phyloP scores from a whole-genome alignment of 1,139 yeast species.

The Diutina scorzettiae region DNA sequence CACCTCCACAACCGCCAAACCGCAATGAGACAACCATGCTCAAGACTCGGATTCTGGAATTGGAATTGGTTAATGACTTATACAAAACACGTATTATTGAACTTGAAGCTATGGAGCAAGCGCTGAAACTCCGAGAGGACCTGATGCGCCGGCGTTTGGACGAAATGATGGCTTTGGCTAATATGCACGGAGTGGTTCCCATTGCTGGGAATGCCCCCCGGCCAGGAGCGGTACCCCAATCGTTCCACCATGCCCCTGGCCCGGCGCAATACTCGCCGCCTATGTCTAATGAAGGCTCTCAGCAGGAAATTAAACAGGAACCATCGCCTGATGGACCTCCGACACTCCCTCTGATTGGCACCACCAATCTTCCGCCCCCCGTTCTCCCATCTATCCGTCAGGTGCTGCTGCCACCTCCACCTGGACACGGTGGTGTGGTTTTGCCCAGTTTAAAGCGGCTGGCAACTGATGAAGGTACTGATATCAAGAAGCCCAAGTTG shows the following conservation, averaged over 20 bases:
- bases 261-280: background rate
- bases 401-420: background rate
- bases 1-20: background rate
- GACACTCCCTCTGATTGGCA: constrained; percentile 1
- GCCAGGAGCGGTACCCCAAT: background rate
- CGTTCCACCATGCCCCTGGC: background rate
- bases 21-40: constrained; percentile 35
- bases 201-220: background rate
- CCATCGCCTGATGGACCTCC: background rate
- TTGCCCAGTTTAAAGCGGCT: constrained; percentile 3
- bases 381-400: constrained; percentile 1
- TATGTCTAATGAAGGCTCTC: background rate
- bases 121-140: constrained; percentile 39
- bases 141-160: constrained; percentile 39
- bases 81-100: constrained; percentile 74
- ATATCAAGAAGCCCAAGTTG: constrained; percentile 3
- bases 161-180: constrained; percentile 18
- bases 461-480: background rate
- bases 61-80: constrained; percentile 81
- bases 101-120: constrained; percentile 60
- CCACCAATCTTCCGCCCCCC: background rate
- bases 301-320: background rate
- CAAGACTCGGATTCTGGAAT: constrained; percentile 72
- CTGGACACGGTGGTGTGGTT: background rate
- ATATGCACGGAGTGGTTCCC: constrained; percentile 3